Evolutionary conservation across 371 early-diverging fungal genomes (phyloP), one percentile per base, ranked within the genome.

Genomic region (Mortierella sp.): DNA sequence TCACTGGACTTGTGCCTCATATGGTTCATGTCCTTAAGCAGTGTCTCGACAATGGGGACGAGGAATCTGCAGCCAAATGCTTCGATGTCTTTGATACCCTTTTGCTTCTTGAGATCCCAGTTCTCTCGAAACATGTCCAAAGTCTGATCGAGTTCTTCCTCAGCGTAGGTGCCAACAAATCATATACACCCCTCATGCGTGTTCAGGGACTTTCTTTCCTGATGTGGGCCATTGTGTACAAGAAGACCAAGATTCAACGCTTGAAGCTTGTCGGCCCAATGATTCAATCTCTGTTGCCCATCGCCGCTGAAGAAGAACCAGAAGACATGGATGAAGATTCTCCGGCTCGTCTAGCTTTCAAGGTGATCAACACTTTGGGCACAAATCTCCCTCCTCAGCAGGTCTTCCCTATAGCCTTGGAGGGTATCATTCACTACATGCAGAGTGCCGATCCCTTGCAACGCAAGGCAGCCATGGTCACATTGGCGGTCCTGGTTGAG

Each of bases 401-500:
- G 61, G 93, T 96, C 8, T 95, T 95, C 81, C 93, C 94, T 10
- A 80, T 86, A 3, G 87, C 93, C 27, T 86, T 90, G 69, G 81
- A 89, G 13, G 81, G 87, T 53, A 90, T 95, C 38, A 61, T 90
- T 23, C 76, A 76, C 54, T 95, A 93, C 64, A 88, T 94, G 88
- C 90, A 90, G 60, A 91, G 84, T 57, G 79, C 86, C 8, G 86
- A 92, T 50, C 89, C 94, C 42, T 79, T 82, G 51, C 86, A 79
- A 67, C 89, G 96, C 53, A 94, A 94, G 78, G 95, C 95, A 39
- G 92, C 91, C 56, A 92, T 96, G 93, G 89, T 95, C 83, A 87
- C 91, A 5, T 83, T 96, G 68, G 94, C 93, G 53, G 92, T 93
- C 54, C 67, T 83, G 51, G 86, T 92, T 34, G 96, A 96, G 67